phyloP scores from a whole-genome alignment of 805 yeast genomes.

The Pichia californica region DNA sequence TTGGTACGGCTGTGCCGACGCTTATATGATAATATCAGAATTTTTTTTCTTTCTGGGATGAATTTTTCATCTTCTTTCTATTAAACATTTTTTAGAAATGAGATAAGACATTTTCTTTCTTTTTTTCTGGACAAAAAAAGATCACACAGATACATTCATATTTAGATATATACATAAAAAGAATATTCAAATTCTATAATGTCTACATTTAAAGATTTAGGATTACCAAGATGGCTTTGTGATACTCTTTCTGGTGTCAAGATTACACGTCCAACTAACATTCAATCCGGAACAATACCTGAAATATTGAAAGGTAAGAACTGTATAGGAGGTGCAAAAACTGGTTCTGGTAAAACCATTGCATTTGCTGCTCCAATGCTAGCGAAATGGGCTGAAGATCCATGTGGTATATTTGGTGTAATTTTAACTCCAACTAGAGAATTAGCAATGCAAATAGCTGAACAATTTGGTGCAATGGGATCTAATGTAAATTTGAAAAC shows the following conservation, averaged over 20 bases:
- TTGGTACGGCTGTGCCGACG: no score
- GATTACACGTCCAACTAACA: conserved; percentile 75
- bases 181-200: background rate
- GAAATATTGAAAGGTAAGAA: conserved; percentile 75
- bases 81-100: no score
- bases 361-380: conserved; percentile 98
- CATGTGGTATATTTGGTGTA: conserved; percentile 85
- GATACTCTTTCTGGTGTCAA: conserved; percentile 80
- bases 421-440: conserved; percentile 91
- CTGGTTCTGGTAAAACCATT: conserved; percentile 96
- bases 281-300: conserved; percentile 87
- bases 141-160: no score
- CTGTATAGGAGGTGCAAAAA: conserved; percentile 97
- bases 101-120: no score
- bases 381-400: conserved; percentile 91
- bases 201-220: conserved; percentile 37
- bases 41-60: no score
- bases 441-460: conserved; percentile 93
- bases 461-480: conserved; percentile 91
- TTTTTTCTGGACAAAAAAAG: no score
- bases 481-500: conserved; percentile 79
- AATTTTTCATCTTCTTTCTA: no score
- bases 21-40: no score
- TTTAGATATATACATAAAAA: no score
- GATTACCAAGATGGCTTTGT: conserved; percentile 79